Base-by-base conservation (phyloP, 2,329 filamentous ascomycete genomes). In the Colletotrichum cordylinicola region DNA sequence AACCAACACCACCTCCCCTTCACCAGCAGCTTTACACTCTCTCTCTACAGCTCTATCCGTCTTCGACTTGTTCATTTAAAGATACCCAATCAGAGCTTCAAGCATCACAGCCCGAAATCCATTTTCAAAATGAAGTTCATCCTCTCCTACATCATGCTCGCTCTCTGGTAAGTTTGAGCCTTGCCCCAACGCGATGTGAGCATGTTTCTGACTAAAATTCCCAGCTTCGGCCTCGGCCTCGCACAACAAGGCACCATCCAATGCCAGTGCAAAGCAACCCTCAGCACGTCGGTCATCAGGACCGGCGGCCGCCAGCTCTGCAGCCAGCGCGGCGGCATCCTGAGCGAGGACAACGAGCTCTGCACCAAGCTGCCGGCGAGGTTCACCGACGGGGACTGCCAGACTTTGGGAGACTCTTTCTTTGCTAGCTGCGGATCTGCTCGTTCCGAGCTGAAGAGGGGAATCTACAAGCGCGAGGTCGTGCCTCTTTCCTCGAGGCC, bases 241-340 rank as follows among this genome's bases (percentile, higher is more conserved):
- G 73, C 73, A n/a, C 73, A 75, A 58, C 70, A 73, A 24, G 69
- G 56, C 43, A 56, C 66, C 48, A 75, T 75, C 8, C 73, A 75
- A 29, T 75, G 73, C 58, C 70, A 67, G 13, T 75, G 73, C 43
- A 68, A 55, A 31, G 52, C 73, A 7, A 48, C 66, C 7, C 60
- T 75, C 33, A 33, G 39, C 16, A 65, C 56, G 21, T 48, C 70
- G 4, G 73, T 64, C 18, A 58, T 69, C 43, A 58, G 70, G 27
- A 68, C 58, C 33, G 73, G 70, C 33, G 70, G 73, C 8, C 64
- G 31, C 29, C 12, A 67, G 48, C 70, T 75, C 27, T 75, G 73
- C 58, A 48, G 61, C 21, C 73, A 60, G 39, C 58, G 48, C 10
- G 73, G 73, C 43, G 73, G 73, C 33, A 60, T 69, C 10, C 58